These are phyloP conservation scores for Dendrobium catenatum DNA, from an alignment of 106 monocot species.

Conservation along the genomic window DNA sequence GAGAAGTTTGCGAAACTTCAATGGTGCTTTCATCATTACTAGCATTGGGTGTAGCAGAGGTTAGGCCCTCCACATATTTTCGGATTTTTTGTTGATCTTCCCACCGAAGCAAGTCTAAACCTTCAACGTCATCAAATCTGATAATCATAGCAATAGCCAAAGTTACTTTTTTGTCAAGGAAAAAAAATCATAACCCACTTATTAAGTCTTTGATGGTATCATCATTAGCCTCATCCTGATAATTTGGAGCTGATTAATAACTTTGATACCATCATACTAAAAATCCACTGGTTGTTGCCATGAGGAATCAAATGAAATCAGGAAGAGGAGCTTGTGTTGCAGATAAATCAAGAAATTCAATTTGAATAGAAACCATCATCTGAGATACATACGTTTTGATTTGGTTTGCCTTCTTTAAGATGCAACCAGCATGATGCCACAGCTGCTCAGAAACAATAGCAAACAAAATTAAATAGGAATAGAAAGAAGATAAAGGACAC, in stretches of 20 bases:
- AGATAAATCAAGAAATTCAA: neutral
- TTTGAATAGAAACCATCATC: neutral
- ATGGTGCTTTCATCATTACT: slow-evolving; percentile 49
- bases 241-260: neutral
- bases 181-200: neutral
- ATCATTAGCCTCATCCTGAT: neutral
- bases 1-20: slow-evolving; percentile 80
- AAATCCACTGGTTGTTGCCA: neutral
- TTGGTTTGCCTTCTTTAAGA: slow-evolving; percentile 80
- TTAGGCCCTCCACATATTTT: slow-evolving; percentile 53
- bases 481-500: neutral
- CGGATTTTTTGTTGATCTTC: slow-evolving; percentile 86
- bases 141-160: slow-evolving; percentile 9
- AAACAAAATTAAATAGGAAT: neutral
- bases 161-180: neutral
- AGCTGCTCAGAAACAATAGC: slow-evolving; percentile 35
- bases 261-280: neutral
- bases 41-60: slow-evolving; percentile 8
- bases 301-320: neutral
- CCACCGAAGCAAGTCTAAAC: slow-evolving; percentile 83
- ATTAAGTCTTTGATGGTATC: neutral
- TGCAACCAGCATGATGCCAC: slow-evolving; percentile 98
- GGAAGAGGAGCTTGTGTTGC: neutral
- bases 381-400: slow-evolving; percentile 69
- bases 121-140: slow-evolving; percentile 87